Conservation (phyloP, 805 yeast species). For the Wickerhamomyces bovis region DNA sequence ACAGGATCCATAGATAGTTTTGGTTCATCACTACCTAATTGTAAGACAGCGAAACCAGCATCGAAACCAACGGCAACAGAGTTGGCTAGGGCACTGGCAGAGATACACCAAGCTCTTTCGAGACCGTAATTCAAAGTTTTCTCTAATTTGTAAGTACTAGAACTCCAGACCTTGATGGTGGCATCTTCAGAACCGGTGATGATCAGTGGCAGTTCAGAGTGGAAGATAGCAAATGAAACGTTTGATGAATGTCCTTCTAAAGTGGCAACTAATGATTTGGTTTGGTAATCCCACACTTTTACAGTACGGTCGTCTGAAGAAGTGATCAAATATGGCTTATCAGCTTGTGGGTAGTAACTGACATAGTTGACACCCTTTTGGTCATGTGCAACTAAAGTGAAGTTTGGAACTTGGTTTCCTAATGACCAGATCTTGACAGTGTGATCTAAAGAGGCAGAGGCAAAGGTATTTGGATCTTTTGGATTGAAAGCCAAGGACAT, state of each 20-base stretch:
- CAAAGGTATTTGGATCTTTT: constrained; percentile 95
- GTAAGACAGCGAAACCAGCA: constrained; percentile 83
- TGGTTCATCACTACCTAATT: constrained; percentile 93
- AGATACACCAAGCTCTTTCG: constrained; percentile 96
- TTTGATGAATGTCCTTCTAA: constrained; percentile 90
- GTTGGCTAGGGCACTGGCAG: constrained; percentile 64
- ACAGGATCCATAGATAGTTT: constrained; percentile 86
- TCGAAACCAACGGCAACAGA: constrained; percentile 90
- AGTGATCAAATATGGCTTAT: constrained; percentile 92
- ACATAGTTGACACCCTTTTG: constrained; percentile 93
- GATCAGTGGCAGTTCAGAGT: constrained; percentile 93
- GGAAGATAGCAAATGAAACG: constrained; percentile 96
- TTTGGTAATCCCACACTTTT: constrained; percentile 94
- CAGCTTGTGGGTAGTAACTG: constrained; percentile 95
- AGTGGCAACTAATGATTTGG: constrained; percentile 91
- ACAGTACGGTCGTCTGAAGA: constrained; percentile 87
- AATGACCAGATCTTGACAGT: constrained; percentile 96
- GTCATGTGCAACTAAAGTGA: constrained; percentile 86
- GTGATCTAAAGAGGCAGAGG: constrained; percentile 92
- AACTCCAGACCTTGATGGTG: constrained; percentile 89
- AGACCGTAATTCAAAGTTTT: constrained; percentile 85
- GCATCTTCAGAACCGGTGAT: constrained; percentile 97
- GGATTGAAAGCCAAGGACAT: constrained; percentile 96
- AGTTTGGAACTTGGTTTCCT: constrained; percentile 83
- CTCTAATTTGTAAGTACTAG: constrained; percentile 89